Evolutionary conservation across 2,329 filamentous ascomycete species (phyloP), one percentile per base, ranked within the genome.

Genomic region (Fusarium annulatum): DNA sequence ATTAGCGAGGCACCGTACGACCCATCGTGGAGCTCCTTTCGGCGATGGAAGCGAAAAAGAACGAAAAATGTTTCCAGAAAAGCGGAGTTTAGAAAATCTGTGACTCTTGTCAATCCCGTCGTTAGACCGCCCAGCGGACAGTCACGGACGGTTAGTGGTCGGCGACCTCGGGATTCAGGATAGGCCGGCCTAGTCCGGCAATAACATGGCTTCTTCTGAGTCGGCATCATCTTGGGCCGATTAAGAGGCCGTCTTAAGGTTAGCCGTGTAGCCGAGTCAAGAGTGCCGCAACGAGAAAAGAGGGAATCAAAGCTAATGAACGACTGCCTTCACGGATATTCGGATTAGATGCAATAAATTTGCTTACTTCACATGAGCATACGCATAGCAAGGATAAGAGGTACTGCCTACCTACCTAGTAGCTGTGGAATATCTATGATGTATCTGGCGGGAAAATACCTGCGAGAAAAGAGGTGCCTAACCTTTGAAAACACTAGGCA

Each of bases 41-140:
- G 52, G 58, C n/a, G 56, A 72, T 62, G 45, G 71, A 74, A 69
- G 48, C 67, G 57, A 56, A 59, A 74, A 62, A 72, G 57, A 72
- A 69, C 55, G 64, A 74, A 73, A 73, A 72, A 62, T 57, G 48
- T 60, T 65, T 43, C 61, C 52, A 51, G 39, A 66, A 61, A 64
- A 64, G 64, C 64, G 64, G 64, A 67, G 64, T 52, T 67, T 45
- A 33, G 42, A 73, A 64, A 67, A 72, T 28, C 34, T 53, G 26
- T 74, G 67, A 74, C 71, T 72, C 71, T 64, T 64, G 23, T 46
- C 62, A 72, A 74, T 63, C 64, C 71, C 71, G 67, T 46, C 53
- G 49, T 66, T 69, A 45, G 42, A n/a, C 62, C 55, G 59, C 39
- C 52, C 49, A 42, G 41, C 62, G 59, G 66, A 73, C 43, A 52